phyloP scores from a whole-genome alignment of 2,329 filamentous ascomycete species.

The Trichoderma aggressivum region DNA sequence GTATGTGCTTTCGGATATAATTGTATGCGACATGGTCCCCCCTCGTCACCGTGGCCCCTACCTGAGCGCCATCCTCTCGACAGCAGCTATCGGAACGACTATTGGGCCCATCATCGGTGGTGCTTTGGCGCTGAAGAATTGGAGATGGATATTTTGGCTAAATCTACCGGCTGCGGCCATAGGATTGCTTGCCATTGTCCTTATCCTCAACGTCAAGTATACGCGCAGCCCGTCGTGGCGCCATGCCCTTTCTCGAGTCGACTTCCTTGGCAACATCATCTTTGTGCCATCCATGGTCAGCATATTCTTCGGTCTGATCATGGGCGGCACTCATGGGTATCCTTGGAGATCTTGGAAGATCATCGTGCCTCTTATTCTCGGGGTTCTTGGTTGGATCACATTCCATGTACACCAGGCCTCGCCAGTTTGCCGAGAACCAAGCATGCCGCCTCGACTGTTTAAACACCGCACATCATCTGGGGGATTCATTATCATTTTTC shows the following conservation, averaged over 20 bases:
- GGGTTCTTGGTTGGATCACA: conserved; percentile 29
- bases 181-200: conserved; percentile 20
- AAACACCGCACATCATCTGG: conserved; percentile 25
- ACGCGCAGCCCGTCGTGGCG: conserved; percentile 15
- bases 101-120: conserved; percentile 36
- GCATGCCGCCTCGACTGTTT: conserved; percentile 21
- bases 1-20: conserved; percentile 33
- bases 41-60: conserved; percentile 45
- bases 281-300: conserved; percentile 35
- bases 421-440: conserved; percentile 15
- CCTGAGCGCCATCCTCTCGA: conserved; percentile 33
- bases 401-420: conserved; percentile 22
- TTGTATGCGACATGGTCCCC: conserved; percentile 46
- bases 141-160: conserved; percentile 47
- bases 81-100: conserved; percentile 34
- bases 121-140: conserved; percentile 30
- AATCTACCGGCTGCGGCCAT: conserved; percentile 38
- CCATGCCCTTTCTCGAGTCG: conserved; percentile 30
- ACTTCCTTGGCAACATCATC: conserved; percentile 40
- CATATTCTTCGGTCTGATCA: conserved; percentile 35
- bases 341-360: conserved; percentile 38
- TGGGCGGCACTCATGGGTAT: conserved; percentile 36
- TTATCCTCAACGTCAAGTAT: conserved; percentile 36
- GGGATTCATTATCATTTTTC: conserved; percentile 26
- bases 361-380: conserved; percentile 41